Conservation (phyloP, 2,329 filamentous ascomycete species). For the Dichotomopilus funicola region DNA sequence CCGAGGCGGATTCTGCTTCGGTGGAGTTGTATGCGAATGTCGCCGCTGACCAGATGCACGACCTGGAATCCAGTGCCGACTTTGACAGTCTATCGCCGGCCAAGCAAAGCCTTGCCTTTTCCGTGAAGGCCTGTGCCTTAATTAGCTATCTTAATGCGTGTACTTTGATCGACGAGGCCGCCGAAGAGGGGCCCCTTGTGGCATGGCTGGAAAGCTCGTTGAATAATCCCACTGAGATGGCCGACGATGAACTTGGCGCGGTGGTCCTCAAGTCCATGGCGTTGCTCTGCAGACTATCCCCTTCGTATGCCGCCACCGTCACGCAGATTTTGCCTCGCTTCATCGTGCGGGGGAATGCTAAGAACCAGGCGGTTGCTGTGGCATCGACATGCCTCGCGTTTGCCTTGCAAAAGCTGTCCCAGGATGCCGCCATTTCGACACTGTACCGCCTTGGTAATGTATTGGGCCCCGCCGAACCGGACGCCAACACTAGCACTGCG, state of each 20-base stretch:
- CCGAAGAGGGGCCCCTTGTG: slow-evolving; percentile 72
- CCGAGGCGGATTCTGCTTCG: slow-evolving; percentile 48
- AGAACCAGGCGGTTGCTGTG: slow-evolving; percentile 61
- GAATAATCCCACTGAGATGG: slow-evolving; percentile 73
- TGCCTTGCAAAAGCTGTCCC: slow-evolving; percentile 73
- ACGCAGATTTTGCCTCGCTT: slow-evolving; percentile 77
- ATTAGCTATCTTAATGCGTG: slow-evolving; percentile 81
- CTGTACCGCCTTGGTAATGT: slow-evolving; percentile 96
- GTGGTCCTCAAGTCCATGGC: slow-evolving; percentile 77
- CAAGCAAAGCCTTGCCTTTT: slow-evolving; percentile 80
- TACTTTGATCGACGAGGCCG: slow-evolving; percentile 71
- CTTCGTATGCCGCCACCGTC: slow-evolving; percentile 65
- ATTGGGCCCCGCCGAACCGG: slow-evolving; percentile 60
- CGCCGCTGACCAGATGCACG: slow-evolving; percentile 74
- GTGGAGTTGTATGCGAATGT: slow-evolving; percentile 63
- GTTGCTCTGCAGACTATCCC: slow-evolving; percentile 68
- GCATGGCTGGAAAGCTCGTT: slow-evolving; percentile 81
- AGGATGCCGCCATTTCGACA: slow-evolving; percentile 90
- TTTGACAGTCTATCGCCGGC: slow-evolving; percentile 80
- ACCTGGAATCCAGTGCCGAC: slow-evolving; percentile 82
- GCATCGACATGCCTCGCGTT: slow-evolving; percentile 82
- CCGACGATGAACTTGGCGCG: slow-evolving; percentile 67
- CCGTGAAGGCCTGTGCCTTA: slow-evolving; percentile 76
- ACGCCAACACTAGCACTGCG: too few species aligned
- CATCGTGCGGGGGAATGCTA: slow-evolving; percentile 75